Base-by-base conservation (phyloP, 106 monocot genomes). In the Ottelia alismoides region DNA sequence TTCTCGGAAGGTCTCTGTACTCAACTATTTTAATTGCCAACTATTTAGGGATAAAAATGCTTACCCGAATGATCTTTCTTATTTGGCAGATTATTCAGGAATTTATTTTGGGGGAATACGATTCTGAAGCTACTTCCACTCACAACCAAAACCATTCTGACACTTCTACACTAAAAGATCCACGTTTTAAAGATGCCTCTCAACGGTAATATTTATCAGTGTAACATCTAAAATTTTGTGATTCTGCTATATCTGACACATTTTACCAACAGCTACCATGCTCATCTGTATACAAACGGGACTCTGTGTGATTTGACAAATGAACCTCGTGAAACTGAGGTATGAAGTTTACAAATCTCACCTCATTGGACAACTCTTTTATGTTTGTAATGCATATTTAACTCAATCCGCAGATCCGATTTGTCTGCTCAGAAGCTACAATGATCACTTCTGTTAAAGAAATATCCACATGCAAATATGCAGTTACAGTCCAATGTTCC, bases 401-500 rank as follows among this genome's bases (percentile, higher is more conserved):
- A n/a, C n/a, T n/a, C n/a, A n/a, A n/a, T n/a, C 35, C 53, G 18
- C 72, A 90, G 84, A 72, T 81, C 47, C 72, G 81, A 29, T 94
- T 83, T 71, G 70, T 94, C 10, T 94, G 93, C 65, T 72, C 78
- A 11, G 93, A 88, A n/a, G n/a, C n/a, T 3, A 27, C 66, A 10
- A 45, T 78, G 30, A 74, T 94, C 26, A 87, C 75, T 60, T 94
- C 88, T 2, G 66, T 94, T 47, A 94, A 84, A 58, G 84, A 94
- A 73, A 88, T 86, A 35, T 74, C 93, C 24, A 88, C 93, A 17
- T 94, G 93, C 75, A 94, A 84, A 54, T 94, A 88, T 72, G 80
- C 67, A 24, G 57, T 86, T 45, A 92, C 79, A 11, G 31, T 86
- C 23, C 84, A 94, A 27, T 75, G 75, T 30, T 68, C 88, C 19